Percentiles rank a stretch among this genome's conserved stretches.
phyloP scores from a whole-genome alignment of 75 land plant genomes.

The Isoetes taiwanensis region DNA sequence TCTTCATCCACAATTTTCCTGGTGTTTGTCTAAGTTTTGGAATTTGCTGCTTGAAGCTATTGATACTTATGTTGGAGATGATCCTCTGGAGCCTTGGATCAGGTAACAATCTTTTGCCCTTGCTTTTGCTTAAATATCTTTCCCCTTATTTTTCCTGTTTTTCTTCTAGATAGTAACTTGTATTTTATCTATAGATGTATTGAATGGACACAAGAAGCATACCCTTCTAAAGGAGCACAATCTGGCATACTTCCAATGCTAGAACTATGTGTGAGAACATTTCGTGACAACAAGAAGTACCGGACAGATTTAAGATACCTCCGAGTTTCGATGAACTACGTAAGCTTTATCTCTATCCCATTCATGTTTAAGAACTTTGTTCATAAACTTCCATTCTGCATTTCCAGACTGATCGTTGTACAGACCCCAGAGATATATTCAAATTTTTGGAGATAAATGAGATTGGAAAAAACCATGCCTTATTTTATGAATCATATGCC shows the following conservation, averaged over 20 bases:
- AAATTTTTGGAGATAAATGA: slow-evolving; percentile 60
- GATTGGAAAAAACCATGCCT: slow-evolving; percentile 72
- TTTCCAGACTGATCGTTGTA: slow-evolving; percentile 76
- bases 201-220: slow-evolving; percentile 91
- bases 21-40: too few relatives aligned
- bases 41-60: slow-evolving; percentile 84
- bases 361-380: too few relatives aligned
- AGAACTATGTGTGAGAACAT: slow-evolving; percentile 82
- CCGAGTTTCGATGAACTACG: slow-evolving; percentile 91
- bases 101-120: too few relatives aligned
- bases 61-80: slow-evolving; percentile 78
- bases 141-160: too few relatives aligned
- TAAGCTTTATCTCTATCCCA: too few relatives aligned
- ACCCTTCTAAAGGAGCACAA: slow-evolving; percentile 77
- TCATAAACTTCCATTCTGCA: too few relatives aligned
- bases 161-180: too few relatives aligned
- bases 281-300: slow-evolving; percentile 67
- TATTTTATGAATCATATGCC: slow-evolving; percentile 60
- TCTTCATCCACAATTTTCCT: too few relatives aligned
- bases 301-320: slow-evolving; percentile 75
- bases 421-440: slow-evolving; percentile 72
- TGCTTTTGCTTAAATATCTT: too few relatives aligned
- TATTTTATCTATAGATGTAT: too few relatives aligned
- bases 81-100: slow-evolving; percentile 94
- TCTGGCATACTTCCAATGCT: slow-evolving; percentile 70